Base-by-base conservation (phyloP, 2,329 filamentous ascomycete genomes). In the Berkeleyomyces rouxiae region DNA sequence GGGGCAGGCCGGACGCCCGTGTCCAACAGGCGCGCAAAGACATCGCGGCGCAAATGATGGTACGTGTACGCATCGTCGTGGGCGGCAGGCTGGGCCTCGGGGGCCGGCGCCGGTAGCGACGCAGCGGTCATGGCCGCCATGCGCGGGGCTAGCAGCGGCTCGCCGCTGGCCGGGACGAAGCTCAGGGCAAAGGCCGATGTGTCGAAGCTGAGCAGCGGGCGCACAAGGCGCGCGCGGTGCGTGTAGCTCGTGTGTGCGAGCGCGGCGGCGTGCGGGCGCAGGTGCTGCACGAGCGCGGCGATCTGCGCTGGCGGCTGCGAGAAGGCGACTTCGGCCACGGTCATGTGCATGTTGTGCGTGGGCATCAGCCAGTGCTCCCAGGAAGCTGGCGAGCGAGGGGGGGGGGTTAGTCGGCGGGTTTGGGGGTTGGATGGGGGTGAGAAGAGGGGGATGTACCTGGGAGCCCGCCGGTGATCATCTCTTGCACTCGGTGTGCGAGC, bases 321-420 rank as follows among this genome's bases (percentile, higher is more conserved):
- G 71, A 93, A 90, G n/a, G 86, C 83, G 37, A 96, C 76, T 72
- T 97, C 92, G 2, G 96, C 78, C 0, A 84, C 81, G 0, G 92
- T 97, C 74, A 95, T 82, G 73, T 97, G 92, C 70, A 96, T 84
- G 65, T 81, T 81, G 61, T 86, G 77, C 7, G 78, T 73, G 0
- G 91, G 90, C 87, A 95, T 95, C 51, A 92, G 78, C 92, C 92
- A 97, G 36, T 95, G 74, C 67, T 79, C 88, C 91, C 42, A 62
- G 11, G 60, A 11, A 9, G 40, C 46, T 64, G 9, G 23, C 23
- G 23, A 23, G 23, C 23, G 23, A 23, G 23, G 23, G 23, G 31
- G 33, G n/a, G 11, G 31, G n/a, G 13, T 36, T 36, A 42, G 31
- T 57, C 5, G 10, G 37, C 33, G 42, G 4, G 31, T 10, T 23